Evolutionary conservation across 495 filamentous ascomycete species (phyloP), one percentile per base, ranked within the genome.

Genomic region (Penicillium maclennaniae): DNA sequence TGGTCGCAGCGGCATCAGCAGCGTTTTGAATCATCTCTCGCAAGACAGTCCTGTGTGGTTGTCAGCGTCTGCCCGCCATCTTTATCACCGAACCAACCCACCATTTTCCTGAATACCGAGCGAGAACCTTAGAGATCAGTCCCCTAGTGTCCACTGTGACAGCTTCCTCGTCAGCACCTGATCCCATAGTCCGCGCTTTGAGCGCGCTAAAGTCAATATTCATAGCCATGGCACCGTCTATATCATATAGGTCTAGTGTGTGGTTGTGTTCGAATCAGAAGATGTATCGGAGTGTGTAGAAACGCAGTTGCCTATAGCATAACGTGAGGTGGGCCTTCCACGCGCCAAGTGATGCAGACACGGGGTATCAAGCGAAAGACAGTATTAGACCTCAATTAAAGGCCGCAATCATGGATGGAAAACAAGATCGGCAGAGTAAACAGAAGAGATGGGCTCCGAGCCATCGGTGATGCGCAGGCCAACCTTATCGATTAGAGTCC

Each of bases 1-100:
- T 91, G 8, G 85, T 87, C 17, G 93, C 92, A 54, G 87, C 86
- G 17, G 95, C 95, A 72, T 99, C 95, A 37, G 95, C 93, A 9
- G 93, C 95, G 67, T 99, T 99, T 65, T 99, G 95, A 27, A 99
- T 88, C 57, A 97, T 87, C 65, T 99, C 95, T 73, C 95, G 81
- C 14, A 97, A 76, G 19, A 84, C 82, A 23, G 80, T 83, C 72
- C 74, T 77, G 25, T 69, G 37, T 17, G 26, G 21, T 15, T 12
- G 19, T 67, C 27, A 63, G 53, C 21, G 47, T 42, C 6, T 43
- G 16, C 27, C 21, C 28, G 4, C 14, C 6, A 20, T 10, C 7
- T 43, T 17, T 7, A 28, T 14, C 12, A 7, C 17, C 12, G 31
- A 40, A 27, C 25, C 43, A 20, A 51, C 60, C 1, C 53, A 79